phyloP scores from a whole-genome alignment of 495 filamentous ascomycete genomes.

The Aeminium ludgeri region DNA sequence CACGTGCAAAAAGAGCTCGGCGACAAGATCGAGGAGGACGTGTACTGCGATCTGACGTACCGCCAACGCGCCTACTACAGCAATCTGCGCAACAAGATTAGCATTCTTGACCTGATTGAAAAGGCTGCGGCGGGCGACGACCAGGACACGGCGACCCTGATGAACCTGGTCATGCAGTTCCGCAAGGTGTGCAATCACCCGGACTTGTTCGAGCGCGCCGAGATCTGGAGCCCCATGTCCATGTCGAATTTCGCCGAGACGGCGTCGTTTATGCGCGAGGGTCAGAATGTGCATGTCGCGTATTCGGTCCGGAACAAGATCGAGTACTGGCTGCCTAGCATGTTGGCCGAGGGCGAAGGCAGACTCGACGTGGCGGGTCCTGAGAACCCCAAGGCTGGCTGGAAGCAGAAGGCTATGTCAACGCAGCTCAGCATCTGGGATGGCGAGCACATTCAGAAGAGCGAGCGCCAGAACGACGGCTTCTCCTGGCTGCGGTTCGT shows the following conservation, averaged over 20 bases:
- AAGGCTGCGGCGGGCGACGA: slow-evolving; percentile 92
- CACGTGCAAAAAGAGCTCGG: slow-evolving; percentile 97
- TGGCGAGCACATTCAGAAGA: slow-evolving; percentile 55
- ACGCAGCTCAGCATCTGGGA: slow-evolving; percentile 83
- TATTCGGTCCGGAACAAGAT: slow-evolving; percentile 83
- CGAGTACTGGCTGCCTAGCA: slow-evolving; percentile 61
- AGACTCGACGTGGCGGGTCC: slow-evolving; percentile 60
- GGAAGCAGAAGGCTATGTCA: slow-evolving; percentile 51
- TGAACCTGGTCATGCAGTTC: slow-evolving; percentile 99
- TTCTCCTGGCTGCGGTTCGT: slow-evolving; percentile 89
- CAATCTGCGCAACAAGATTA: slow-evolving; percentile 86
- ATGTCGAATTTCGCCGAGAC: slow-evolving; percentile 79
- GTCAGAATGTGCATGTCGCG: slow-evolving; percentile 54
- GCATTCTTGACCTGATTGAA: slow-evolving; percentile 95
- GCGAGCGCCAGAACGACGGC: slow-evolving; percentile 35
- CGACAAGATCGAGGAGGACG: slow-evolving; percentile 92
- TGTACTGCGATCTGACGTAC: slow-evolving; percentile 95
- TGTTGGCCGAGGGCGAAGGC: slow-evolving; percentile 61
- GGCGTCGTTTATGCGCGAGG: slow-evolving; percentile 83
- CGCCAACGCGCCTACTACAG: slow-evolving; percentile 89
- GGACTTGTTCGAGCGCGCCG: slow-evolving; percentile 88
- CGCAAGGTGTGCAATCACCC: slow-evolving; percentile 98
- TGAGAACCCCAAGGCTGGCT: slow-evolving; percentile 59
- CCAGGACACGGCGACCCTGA: slow-evolving; percentile 81
- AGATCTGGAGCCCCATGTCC: slow-evolving; percentile 73